Percentiles rank a stretch among this genome's conserved stretches.
These are phyloP conservation scores for Mesembryanthemum crystallinum DNA, from an alignment of 148 eudicot genomes.

Conservation along the genomic window DNA sequence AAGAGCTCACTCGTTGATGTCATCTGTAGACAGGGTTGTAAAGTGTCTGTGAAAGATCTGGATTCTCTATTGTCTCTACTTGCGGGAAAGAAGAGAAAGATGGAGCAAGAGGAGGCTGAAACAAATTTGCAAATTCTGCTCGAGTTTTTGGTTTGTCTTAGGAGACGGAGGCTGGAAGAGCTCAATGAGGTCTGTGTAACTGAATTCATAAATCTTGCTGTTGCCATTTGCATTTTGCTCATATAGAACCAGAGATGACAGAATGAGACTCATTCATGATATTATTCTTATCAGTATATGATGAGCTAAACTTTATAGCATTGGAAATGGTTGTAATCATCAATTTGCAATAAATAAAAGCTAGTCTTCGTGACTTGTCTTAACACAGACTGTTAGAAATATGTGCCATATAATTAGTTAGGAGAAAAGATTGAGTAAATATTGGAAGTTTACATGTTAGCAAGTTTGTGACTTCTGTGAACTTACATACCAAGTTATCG, in stretches of 20 bases:
- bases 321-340: neutral
- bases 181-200: conserved; percentile 59
- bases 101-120: conserved; percentile 90
- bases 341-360: neutral
- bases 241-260: neutral
- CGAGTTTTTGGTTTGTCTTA: conserved; percentile 67
- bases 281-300: neutral
- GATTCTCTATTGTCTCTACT: conserved; percentile 63
- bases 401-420: neutral
- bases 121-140: conserved; percentile 71
- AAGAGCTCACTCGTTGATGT: conserved; percentile 38
- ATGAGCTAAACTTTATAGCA: no score
- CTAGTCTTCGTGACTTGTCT: neutral
- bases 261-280: neutral
- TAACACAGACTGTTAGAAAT: neutral
- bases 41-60: conserved; percentile 77
- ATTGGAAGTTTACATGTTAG: neutral
- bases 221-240: conserved; percentile 2
- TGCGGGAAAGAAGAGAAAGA: conserved; percentile 66
- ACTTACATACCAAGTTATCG: no score
- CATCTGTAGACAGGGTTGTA: conserved; percentile 82
- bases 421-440: neutral
- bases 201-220: neutral
- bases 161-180: conserved; percentile 69
- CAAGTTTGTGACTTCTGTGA: neutral